Percentiles rank a stretch among this genome's conserved stretches.
Conservation (phyloP, 352 stramenopile genomes). For the Lagenidium sp. region DNA sequence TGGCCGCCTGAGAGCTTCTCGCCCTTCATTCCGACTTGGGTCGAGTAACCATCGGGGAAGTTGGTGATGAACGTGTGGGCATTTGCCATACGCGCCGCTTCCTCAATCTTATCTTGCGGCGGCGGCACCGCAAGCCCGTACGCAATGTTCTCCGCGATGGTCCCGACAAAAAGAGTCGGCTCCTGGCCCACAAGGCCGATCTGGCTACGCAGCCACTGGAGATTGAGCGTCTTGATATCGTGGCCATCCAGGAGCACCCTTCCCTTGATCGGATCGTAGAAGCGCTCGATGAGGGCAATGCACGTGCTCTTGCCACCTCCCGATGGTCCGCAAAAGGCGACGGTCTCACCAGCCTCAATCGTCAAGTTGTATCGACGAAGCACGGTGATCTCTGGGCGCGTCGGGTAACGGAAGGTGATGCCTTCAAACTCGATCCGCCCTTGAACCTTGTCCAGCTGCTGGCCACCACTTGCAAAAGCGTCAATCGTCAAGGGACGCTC, state of each 20-base stretch:
- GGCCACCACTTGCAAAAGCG: constrained; percentile 15
- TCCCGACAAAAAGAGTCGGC: constrained; percentile 45
- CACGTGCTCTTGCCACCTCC: constrained; percentile 2
- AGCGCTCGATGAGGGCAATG: constrained; percentile 34
- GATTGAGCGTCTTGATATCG: constrained; percentile 54
- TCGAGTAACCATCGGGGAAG: constrained; percentile 89
- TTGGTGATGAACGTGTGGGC: constrained; percentile 88
- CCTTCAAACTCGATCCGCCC: constrained; percentile 46
- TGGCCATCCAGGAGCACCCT: constrained; percentile 62
- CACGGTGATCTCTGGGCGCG: constrained; percentile 42
- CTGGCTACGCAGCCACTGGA: constrained; percentile 31
- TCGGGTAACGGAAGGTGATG: constrained; percentile 67
- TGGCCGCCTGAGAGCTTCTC: constrained; percentile 68
- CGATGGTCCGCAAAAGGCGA: constrained; percentile 19
- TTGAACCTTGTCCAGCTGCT: constrained; percentile 5
- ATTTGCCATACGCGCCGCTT: constrained; percentile 89
- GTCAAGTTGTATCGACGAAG: constrained; percentile 79
- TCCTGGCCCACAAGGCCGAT: constrained; percentile 47
- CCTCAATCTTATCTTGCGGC: constrained; percentile 62
- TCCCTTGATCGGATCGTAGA: constrained; percentile 43
- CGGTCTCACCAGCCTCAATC: constrained; percentile 45
- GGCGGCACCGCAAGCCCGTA: constrained; percentile 34
- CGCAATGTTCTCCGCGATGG: constrained; percentile 59
- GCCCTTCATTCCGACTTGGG: constrained; percentile 89
- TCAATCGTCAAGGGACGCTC: constrained; percentile 22